phyloP scores from a whole-genome alignment of 345 rosid genomes.

The Capsella bursapastoris region DNA sequence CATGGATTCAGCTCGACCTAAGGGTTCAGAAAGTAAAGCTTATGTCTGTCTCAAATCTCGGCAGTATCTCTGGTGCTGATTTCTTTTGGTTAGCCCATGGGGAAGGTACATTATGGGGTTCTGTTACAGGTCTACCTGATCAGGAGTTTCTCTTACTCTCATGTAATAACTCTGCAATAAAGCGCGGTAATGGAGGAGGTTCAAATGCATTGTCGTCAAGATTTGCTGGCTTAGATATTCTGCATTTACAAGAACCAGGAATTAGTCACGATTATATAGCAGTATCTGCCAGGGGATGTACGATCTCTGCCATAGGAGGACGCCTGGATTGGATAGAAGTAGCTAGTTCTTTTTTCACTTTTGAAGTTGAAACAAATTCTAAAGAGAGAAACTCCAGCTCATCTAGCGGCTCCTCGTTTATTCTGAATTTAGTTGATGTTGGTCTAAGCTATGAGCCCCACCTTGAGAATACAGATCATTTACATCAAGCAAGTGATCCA shows the following conservation, averaged over 20 bases:
- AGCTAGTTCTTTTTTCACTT: constrained; percentile 67
- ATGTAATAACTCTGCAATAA: constrained; percentile 79
- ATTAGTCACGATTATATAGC: constrained; percentile 53
- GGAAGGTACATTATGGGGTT: constrained; percentile 82
- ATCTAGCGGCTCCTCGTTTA: constrained; percentile 57
- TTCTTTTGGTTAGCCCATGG: constrained; percentile 84
- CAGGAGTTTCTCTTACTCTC: constrained; percentile 73
- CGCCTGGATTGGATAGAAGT: constrained; percentile 93
- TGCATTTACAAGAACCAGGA: constrained; percentile 67
- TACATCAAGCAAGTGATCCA: constrained; percentile 46
- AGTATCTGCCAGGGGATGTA: constrained; percentile 71
- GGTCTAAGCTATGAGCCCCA: constrained; percentile 90
- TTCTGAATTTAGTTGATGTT: constrained; percentile 78
- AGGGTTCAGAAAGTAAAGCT: constrained; percentile 61
- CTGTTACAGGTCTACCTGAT: constrained; percentile 61
- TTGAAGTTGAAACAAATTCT: constrained; percentile 46
- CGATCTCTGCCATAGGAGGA: constrained; percentile 86
- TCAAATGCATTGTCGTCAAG: constrained; percentile 85
- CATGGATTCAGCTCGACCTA: constrained; percentile 74
- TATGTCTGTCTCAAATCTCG: constrained; percentile 74
- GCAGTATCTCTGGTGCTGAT: constrained; percentile 62
- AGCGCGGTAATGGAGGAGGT: constrained; percentile 97
- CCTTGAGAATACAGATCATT: constrained; percentile 50
- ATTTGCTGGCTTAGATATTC: constrained; percentile 83
- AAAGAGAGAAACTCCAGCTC: constrained; percentile 46